Evolutionary conservation across 1,284 basidiomycete species (phyloP).

Genomic region (Moesziomyces parantarcticus): DNA sequence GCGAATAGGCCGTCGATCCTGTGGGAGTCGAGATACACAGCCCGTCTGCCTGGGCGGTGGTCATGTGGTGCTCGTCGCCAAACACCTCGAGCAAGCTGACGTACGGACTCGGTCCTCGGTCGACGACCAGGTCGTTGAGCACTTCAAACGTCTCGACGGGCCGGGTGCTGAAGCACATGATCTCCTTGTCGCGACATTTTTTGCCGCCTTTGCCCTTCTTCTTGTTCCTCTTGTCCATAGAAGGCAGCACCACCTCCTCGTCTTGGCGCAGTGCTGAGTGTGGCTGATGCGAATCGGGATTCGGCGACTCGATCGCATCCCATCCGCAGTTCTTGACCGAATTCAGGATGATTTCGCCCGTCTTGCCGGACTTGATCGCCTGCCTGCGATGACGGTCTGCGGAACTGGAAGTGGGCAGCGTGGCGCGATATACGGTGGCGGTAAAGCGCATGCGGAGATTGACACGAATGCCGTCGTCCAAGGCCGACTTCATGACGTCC

Average conservation of each 20-base stretch:
- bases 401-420: conserved; percentile 37
- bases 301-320: conserved; percentile 58
- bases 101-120: conserved; percentile 96
- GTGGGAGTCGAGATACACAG: conserved; percentile 95
- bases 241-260: conserved; percentile 25
- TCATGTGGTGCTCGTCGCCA: conserved; percentile 98
- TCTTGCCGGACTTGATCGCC: conserved; percentile 62
- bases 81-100: conserved; percentile 96
- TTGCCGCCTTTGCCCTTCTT: conserved; percentile 73
- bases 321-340: conserved; percentile 62
- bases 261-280: conserved; percentile 25
- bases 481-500: conserved; percentile 85
- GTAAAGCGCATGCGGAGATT: conserved; percentile 99
- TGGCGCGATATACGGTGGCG: conserved; percentile 84
- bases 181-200: conserved; percentile 85
- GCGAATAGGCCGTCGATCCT: conserved; percentile 92
- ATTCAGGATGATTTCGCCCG: conserved; percentile 65
- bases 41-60: conserved; percentile 98
- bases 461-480: conserved; percentile 93
- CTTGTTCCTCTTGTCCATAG: conserved; percentile 52
- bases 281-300: conserved; percentile 17
- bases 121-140: conserved; percentile 96
- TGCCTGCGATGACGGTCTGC: conserved; percentile 52
- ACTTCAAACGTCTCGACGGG: conserved; percentile 98
- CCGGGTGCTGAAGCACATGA: conserved; percentile 95